These are phyloP conservation scores for Chamaecrista fasciculata DNA, from an alignment of 306 rosid genomes.

Conservation along the genomic window DNA sequence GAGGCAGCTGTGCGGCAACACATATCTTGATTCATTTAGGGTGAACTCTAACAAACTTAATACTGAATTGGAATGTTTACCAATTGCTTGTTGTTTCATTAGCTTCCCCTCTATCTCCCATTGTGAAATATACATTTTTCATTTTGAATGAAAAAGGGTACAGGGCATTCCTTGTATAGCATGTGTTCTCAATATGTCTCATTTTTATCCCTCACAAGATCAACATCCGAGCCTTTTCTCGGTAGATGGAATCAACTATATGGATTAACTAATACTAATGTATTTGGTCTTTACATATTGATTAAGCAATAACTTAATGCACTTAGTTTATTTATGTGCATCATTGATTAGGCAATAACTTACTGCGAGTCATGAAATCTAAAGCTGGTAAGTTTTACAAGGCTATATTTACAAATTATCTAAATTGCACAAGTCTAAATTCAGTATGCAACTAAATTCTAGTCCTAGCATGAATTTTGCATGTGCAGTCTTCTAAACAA, in stretches of 20 bases:
- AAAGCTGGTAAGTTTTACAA: neutral
- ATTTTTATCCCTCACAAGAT: too few species aligned
- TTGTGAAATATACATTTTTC: neutral
- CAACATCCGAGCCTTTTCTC: too few species aligned
- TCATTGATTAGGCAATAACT: neutral
- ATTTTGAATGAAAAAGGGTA: constrained; percentile 2
- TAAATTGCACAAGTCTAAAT: too few species aligned
- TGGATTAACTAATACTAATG: too few species aligned
- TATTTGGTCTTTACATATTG: too few species aligned
- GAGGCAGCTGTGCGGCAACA: constrained; percentile 26
- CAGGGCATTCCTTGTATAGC: neutral
- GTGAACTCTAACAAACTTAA: neutral
- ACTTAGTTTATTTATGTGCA: neutral
- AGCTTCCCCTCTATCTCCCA: neutral
- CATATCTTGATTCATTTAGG: constrained; percentile 17
- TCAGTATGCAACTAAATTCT: too few species aligned
- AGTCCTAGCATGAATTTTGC: too few species aligned
- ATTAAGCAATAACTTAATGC: too few species aligned
- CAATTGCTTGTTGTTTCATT: neutral
- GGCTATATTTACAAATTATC: too few species aligned
- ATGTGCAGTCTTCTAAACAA: too few species aligned
- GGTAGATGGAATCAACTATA: too few species aligned
- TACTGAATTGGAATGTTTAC: neutral
- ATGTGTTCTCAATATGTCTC: neutral
- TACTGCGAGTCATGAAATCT: neutral